Percentiles rank a stretch among this genome's conserved stretches.
These are phyloP conservation scores for Cryptococcus maquisensis DNA, from an alignment of 1,284 basidiomycete genomes.

Conservation along the genomic window DNA sequence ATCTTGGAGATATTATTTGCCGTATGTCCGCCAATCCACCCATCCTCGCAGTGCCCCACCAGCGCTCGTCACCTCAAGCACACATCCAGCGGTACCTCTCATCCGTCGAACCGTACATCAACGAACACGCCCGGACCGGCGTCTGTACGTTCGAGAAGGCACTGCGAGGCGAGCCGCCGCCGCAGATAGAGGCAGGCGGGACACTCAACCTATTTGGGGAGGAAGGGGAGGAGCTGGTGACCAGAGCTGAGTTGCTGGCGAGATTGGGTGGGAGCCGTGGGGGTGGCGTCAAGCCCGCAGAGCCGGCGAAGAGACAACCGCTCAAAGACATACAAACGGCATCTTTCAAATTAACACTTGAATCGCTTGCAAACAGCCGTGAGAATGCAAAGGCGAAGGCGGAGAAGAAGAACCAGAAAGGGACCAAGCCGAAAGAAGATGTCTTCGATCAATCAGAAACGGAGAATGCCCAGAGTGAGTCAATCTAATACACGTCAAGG, in stretches of 20 bases:
- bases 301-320: neutral
- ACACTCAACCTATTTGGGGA: neutral
- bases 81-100: conserved; percentile 16
- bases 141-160: neutral
- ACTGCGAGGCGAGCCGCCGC: neutral
- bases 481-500: no score
- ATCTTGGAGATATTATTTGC: neutral
- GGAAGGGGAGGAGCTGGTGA: neutral
- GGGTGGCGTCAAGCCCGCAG: neutral
- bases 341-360: neutral
- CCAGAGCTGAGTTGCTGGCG: neutral
- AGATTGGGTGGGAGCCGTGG: neutral
- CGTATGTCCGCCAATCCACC: conserved; percentile 23
- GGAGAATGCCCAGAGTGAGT: conserved; percentile 12
- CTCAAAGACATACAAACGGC: neutral
- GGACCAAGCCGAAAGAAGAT: neutral
- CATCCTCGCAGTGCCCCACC: conserved; percentile 13
- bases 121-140: conserved; percentile 4
- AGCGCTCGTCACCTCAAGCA: conserved; percentile 5
- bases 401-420: neutral
- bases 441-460: conserved; percentile 1
- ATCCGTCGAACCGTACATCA: conserved; percentile 9
- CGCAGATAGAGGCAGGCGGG: neutral
- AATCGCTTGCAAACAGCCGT: neutral
- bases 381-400: neutral